phyloP scores from a whole-genome alignment of 768 basidiomycete species.

The Phanerochaete carnosa region DNA sequence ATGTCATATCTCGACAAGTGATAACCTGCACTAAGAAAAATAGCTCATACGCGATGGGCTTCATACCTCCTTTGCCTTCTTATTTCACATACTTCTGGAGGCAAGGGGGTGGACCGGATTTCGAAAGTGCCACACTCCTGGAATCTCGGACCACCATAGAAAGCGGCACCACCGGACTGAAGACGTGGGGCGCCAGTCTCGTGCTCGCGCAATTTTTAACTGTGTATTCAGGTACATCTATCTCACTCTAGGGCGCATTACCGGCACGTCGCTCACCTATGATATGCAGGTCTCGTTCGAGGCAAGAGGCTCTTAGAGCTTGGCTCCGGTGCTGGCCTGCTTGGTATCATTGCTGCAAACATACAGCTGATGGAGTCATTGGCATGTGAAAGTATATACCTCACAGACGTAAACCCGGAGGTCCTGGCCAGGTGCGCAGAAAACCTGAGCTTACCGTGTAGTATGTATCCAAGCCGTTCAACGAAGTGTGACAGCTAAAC shows the following conservation, averaged over 20 bases:
- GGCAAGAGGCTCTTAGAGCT: slow-evolving; percentile 61
- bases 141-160: slow-evolving; percentile 77
- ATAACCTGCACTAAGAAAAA: slow-evolving; percentile 18
- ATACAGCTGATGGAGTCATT: slow-evolving; percentile 40
- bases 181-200: slow-evolving; percentile 77
- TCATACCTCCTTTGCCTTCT: slow-evolving; percentile 46
- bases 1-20: background rate
- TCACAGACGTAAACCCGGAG: slow-evolving; percentile 65
- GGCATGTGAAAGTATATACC: slow-evolving; percentile 29
- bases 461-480: slow-evolving; percentile 40
- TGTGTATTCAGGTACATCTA: slow-evolving; percentile 45
- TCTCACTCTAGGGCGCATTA: background rate
- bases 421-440: slow-evolving; percentile 59
- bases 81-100: slow-evolving; percentile 70
- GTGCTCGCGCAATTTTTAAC: slow-evolving; percentile 61
- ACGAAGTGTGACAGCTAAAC: background rate
- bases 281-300: slow-evolving; percentile 36
- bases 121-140: slow-evolving; percentile 53
- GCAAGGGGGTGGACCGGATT: slow-evolving; percentile 17
- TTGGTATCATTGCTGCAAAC: slow-evolving; percentile 59
- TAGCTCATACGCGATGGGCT: slow-evolving; percentile 20
- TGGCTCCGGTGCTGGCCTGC: slow-evolving; percentile 74
- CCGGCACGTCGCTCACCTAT: background rate
- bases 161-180: slow-evolving; percentile 72
- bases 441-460: slow-evolving; percentile 64